Base-by-base conservation (phyloP, 2,329 filamentous ascomycete species). In the Lachnellula hyalina region DNA sequence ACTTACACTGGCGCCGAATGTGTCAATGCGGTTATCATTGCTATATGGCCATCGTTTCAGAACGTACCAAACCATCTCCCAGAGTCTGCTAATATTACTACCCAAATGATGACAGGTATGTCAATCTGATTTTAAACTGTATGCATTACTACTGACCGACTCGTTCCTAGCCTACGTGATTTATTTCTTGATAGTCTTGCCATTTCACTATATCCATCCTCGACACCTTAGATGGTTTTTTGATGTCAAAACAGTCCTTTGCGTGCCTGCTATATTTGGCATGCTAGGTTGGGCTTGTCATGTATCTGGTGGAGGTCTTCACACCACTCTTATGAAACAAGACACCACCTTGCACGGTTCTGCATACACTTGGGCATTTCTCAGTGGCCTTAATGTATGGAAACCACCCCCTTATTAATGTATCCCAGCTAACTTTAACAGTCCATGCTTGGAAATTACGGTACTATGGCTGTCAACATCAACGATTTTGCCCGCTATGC, bases 31-130 rank as follows among this genome's bases (percentile, higher is more conserved):
- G 50, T 53, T 52, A 65, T 76, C 36, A 68, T 68, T 2, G 71
- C 73, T 19, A 71, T 73, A 42, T 82, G 79, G 76, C 80, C 81
- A 0, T 77, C 74, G 14, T 83, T 75, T 3, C 70, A 70, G 0
- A 25, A 53, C 21, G 69, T 83, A 8, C 73, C 75, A 0, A 84
- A 84, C 60, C 69, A 72, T 15, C 71, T 84, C 2, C 70, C 67
- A 2, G 71, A 65, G 4, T 74, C 78, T 23, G 49, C 44, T 19
- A 79, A 79, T 19, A 80, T 82, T 46, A 79, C 77, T 8, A 80
- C 75, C 4, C 74, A 80, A 56, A 75, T 76, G 6, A 73, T 84
- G 73, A 62, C 25, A 25, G 25, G 25, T 25, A 25, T 8, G 25
- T 25, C 25, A 25, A 25, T 8, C 25, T 8, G 25, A 25, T 25